phyloP scores from a whole-genome alignment of 2,329 filamentous ascomycete genomes.

The Mycogone perniciosa region DNA sequence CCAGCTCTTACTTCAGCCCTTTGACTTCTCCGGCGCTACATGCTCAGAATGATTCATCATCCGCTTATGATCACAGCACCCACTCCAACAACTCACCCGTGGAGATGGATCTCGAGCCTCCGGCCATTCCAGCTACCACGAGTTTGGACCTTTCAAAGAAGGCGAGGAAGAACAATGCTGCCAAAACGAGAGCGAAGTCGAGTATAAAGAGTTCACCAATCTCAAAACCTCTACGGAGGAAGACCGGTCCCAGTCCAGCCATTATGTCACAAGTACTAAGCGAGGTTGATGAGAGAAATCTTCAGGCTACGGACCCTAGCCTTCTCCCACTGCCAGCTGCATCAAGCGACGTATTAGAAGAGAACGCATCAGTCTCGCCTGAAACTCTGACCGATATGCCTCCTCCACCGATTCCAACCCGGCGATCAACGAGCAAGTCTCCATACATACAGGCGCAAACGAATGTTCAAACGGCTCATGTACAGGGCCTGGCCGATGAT shows the following conservation, averaged over 20 bases:
- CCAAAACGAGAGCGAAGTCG: slow-evolving; percentile 45
- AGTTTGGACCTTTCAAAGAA: slow-evolving; percentile 48
- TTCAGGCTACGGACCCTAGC: slow-evolving; percentile 27
- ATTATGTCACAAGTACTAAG: slow-evolving; percentile 50
- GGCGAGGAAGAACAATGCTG: slow-evolving; percentile 43
- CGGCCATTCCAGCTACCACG: slow-evolving; percentile 30
- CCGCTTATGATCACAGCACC: slow-evolving; percentile 40
- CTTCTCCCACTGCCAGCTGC: slow-evolving; percentile 33
- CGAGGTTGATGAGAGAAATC: slow-evolving; percentile 42
- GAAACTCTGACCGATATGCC: slow-evolving; percentile 61
- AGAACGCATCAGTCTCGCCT: slow-evolving; percentile 59
- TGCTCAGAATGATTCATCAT: slow-evolving; percentile 54
- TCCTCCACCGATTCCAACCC: slow-evolving; percentile 59
- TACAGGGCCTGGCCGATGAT: slow-evolving; percentile 3
- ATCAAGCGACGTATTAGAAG: slow-evolving; percentile 52
- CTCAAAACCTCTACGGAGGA: slow-evolving; percentile 57
- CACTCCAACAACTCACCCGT: slow-evolving; percentile 47
- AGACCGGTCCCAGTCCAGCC: slow-evolving; percentile 44
- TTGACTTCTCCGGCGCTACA: slow-evolving; percentile 75
- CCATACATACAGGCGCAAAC: slow-evolving; percentile 58
- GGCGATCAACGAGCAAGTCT: slow-evolving; percentile 58
- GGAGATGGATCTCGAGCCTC: slow-evolving; percentile 50
- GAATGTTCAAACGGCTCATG: slow-evolving; percentile 14
- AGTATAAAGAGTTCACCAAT: slow-evolving; percentile 66
- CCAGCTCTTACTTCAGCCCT: slow-evolving; percentile 73